Base-by-base conservation (phyloP, 2,329 filamentous ascomycete species). In the Penicillium sp. region DNA sequence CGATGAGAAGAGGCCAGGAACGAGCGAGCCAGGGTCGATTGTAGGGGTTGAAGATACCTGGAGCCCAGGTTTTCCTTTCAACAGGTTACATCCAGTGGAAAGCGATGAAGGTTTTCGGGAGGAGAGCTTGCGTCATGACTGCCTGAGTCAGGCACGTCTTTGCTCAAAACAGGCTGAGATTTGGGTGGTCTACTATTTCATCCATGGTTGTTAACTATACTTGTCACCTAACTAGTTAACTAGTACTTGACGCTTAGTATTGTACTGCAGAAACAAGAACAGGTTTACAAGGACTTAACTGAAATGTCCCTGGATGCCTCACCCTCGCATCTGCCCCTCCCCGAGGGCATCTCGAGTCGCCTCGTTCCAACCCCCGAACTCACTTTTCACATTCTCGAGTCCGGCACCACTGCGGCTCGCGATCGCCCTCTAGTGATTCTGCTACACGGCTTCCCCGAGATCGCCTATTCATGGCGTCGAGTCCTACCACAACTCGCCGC, bases 401-500 rank as follows among this genome's bases (percentile, higher is more conserved):
- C 81, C 13, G 80, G 81, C 37, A 63, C 72, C 31, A 63, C 67
- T 24, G 64, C 70, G 3, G 49, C 61, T 12, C 64, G 60, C 12
- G 59, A 68, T 23, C 74, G 71, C 6, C 82, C 82, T 1, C 73
- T 87, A 9, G 68, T 87, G 7, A 64, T 87, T 6, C 78, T 85
- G 42, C 76, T 81, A 42, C 84, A 86, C 66, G 84, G 84, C 32
- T 88, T 81, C 54, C 84, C 84, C 1, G 84, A 87, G 61, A 72
- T 88, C 2, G 82, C 84, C 25, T 88, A 79, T 64, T 86, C 83
- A 41, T 88, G 84, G 83, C 80, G 84, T 44, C 81, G 82, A 48
- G 68, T 86, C 31, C 75, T 88, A 59, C 76, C 78, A 6, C 63
- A 71, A 0, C 71, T 88, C n/a, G 80, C 83, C 4, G 66, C 69